Evolutionary conservation across 2,329 filamentous ascomycete species (phyloP).

Genomic region (Nemania sp.): DNA sequence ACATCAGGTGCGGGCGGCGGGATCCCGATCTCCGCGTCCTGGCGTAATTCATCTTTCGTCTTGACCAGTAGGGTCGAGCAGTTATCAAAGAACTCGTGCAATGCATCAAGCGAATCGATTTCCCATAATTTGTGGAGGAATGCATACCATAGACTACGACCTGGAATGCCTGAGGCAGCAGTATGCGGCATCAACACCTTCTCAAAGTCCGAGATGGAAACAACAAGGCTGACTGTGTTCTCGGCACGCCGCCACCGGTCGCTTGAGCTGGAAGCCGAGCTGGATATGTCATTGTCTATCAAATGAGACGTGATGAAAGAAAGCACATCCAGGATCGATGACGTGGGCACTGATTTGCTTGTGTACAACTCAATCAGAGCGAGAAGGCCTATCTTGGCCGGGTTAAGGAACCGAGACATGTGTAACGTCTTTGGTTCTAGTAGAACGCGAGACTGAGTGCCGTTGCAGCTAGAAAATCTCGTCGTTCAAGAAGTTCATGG

Average conservation of each 20-base stretch:
- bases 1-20: conserved; percentile 51
- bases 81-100: conserved; percentile 75
- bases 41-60: conserved; percentile 62
- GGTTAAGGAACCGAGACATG: conserved; percentile 86
- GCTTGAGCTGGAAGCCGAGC: conserved; percentile 34
- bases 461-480: not conserved
- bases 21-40: conserved; percentile 56
- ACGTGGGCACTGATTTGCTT: conserved; percentile 67
- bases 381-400: conserved; percentile 82
- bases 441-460: not conserved
- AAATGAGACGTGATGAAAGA: conserved; percentile 78
- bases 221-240: conserved; percentile 54
- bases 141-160: conserved; percentile 83
- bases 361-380: conserved; percentile 81
- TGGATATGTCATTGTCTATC: conserved; percentile 52
- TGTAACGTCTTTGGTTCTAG: not conserved
- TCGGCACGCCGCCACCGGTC: conserved; percentile 54
- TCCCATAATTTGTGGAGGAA: conserved; percentile 82
- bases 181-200: conserved; percentile 56
- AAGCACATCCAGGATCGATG: conserved; percentile 73
- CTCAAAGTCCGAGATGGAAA: conserved; percentile 63
- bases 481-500: not conserved
- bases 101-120: conserved; percentile 76
- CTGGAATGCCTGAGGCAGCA: conserved; percentile 63
- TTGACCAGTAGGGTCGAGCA: conserved; percentile 62